These are phyloP conservation scores for Colletotrichum sidae DNA, from an alignment of 2,329 filamentous ascomycete genomes.

Conservation along the genomic window DNA sequence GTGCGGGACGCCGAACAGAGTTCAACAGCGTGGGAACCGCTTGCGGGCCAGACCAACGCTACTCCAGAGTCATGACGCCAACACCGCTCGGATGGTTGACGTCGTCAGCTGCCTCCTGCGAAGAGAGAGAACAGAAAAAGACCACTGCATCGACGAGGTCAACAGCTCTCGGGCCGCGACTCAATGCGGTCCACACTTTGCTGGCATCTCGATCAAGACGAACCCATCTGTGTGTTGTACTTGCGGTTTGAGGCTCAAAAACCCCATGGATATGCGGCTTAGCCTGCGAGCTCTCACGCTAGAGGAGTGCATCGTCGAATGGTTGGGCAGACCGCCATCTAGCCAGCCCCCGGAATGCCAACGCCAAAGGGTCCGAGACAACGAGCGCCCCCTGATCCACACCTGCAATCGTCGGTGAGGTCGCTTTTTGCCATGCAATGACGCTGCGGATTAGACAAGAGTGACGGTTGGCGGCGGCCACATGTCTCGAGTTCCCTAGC, in stretches of 20 bases:
- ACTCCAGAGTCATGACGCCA: constrained; percentile 6
- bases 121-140: constrained; percentile 3
- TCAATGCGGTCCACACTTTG: constrained; percentile 1
- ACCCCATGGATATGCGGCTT: background rate
- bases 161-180: background rate
- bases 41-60: constrained; percentile 21
- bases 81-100: constrained; percentile 1
- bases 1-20: constrained; percentile 5
- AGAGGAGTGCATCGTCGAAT: no score
- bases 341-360: no score
- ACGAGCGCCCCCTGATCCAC: background rate
- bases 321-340: no score
- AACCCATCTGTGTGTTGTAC: constrained; percentile 12
- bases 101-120: constrained; percentile 3
- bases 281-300: background rate
- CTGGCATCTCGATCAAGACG: constrained; percentile 21
- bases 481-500: constrained; percentile 1
- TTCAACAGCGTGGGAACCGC: constrained; percentile 19
- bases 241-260: constrained; percentile 3
- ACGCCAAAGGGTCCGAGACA: no score
- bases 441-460: background rate
- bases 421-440: background rate
- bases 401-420: constrained; percentile 9
- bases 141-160: background rate
- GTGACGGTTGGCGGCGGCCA: constrained; percentile 13